phyloP scores from a whole-genome alignment of 208 protist species.

The Crithidia thermophila region DNA sequence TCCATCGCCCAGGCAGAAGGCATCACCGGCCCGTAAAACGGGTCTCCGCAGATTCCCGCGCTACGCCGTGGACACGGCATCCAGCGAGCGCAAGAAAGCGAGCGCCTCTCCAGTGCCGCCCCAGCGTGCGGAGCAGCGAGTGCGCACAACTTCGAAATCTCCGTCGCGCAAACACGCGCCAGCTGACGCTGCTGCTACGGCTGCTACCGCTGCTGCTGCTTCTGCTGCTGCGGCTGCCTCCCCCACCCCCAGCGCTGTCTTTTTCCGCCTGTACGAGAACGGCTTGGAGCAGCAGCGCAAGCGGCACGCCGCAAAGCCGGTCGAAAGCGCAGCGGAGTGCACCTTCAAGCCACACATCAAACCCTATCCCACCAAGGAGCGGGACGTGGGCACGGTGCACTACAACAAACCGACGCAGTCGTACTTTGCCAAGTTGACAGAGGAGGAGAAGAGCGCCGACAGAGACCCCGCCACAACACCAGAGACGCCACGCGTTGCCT shows the following conservation, averaged over 20 bases:
- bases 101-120: background rate
- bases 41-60: background rate
- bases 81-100: slow-evolving; percentile 24
- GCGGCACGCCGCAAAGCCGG: background rate
- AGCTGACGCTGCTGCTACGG: too few relatives aligned
- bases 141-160: too few relatives aligned
- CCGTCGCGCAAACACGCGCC: too few relatives aligned
- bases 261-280: slow-evolving; percentile 33
- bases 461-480: slow-evolving; percentile 37
- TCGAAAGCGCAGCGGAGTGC: background rate
- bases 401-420: slow-evolving; percentile 72
- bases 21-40: background rate
- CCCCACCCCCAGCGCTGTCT: background rate
- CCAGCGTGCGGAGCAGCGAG: too few relatives aligned
- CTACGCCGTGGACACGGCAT: slow-evolving; percentile 31
- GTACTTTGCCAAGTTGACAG: slow-evolving; percentile 56
- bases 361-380: slow-evolving; percentile 1
- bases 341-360: slow-evolving; percentile 19
- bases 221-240: too few relatives aligned
- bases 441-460: background rate
- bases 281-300: slow-evolving; percentile 31
- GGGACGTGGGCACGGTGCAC: background rate
- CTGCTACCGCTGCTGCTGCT: too few relatives aligned
- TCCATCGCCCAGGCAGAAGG: background rate
- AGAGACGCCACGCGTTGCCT: slow-evolving; percentile 54